Conservation (phyloP, 768 basidiomycete genomes). For the Megacollybia marginata region DNA sequence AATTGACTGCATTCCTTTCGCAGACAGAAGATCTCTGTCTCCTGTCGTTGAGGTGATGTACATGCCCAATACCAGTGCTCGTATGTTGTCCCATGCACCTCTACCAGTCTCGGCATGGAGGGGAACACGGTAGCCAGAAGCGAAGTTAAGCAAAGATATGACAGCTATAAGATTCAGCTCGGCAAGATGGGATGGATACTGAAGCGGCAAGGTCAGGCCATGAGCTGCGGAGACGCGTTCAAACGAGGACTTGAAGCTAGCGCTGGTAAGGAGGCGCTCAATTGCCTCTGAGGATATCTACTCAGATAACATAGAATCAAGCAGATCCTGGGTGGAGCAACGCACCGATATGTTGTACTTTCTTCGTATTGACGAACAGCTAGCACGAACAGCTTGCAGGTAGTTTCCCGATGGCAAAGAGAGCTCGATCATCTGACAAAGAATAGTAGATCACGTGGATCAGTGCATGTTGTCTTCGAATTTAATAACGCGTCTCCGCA, state of each 20-base stretch:
- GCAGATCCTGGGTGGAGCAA: conserved; percentile 5
- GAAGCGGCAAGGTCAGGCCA: conserved; percentile 71
- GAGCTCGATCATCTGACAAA: too few species aligned
- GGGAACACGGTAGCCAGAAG: conserved; percentile 69
- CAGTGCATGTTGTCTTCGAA: too few species aligned
- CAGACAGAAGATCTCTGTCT: conserved; percentile 54
- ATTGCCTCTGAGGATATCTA: conserved; percentile 59
- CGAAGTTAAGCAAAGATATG: conserved; percentile 77
- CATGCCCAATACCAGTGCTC: conserved; percentile 63
- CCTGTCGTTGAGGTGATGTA: conserved; percentile 59
- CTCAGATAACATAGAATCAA: conserved; percentile 1
- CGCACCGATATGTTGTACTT: conserved; percentile 47
- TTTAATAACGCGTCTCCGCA: too few species aligned
- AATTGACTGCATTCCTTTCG: conserved; percentile 56
- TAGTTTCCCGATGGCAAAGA: conserved; percentile 28
- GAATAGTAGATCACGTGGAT: too few species aligned
- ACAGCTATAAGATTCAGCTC: conserved; percentile 81
- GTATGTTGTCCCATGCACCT: conserved; percentile 80
- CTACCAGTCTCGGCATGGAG: conserved; percentile 67
- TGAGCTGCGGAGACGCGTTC: conserved; percentile 54
- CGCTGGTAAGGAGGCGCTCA: conserved; percentile 53
- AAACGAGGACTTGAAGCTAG: conserved; percentile 57
- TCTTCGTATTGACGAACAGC: conserved; percentile 40
- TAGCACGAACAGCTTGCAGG: conserved; percentile 44
- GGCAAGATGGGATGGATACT: conserved; percentile 62